These are phyloP conservation scores for Solanum hybrid DNA, from an alignment of 305 asterid genomes.

Conservation along the genomic window DNA sequence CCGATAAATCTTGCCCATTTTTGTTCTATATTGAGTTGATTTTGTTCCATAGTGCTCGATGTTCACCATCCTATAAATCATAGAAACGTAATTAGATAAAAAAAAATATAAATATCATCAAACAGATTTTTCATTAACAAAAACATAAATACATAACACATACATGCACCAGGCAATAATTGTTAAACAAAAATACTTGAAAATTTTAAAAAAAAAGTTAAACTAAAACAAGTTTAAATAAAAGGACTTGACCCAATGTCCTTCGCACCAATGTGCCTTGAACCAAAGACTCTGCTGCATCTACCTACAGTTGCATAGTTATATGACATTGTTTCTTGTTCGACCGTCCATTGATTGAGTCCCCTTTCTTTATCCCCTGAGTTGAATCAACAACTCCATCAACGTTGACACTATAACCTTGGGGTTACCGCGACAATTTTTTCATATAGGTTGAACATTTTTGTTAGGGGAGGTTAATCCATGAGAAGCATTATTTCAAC, in stretches of 20 bases:
- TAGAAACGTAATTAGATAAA: neutral
- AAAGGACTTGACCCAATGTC: neutral
- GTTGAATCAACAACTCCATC: neutral
- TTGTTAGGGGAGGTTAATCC: neutral
- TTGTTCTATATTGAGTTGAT: neutral
- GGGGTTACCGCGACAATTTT: neutral
- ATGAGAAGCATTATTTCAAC: neutral
- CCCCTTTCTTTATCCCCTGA: neutral
- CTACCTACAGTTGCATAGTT: neutral
- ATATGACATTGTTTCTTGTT: neutral
- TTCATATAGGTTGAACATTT: neutral
- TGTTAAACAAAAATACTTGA: neutral
- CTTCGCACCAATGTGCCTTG: neutral
- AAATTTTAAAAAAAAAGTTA: rapidly evolving
- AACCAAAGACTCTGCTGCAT: neutral
- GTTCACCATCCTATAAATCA: neutral
- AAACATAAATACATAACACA: neutral
- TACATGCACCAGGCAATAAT: neutral
- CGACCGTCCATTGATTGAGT: neutral
- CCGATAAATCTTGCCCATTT: neutral
- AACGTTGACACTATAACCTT: neutral
- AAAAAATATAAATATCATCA: neutral
- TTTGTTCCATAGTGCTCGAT: neutral
- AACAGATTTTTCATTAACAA: neutral
- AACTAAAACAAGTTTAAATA: neutral